These are phyloP conservation scores for Vanrija sp. DNA, from an alignment of 1,284 basidiomycete genomes.

Conservation along the genomic window DNA sequence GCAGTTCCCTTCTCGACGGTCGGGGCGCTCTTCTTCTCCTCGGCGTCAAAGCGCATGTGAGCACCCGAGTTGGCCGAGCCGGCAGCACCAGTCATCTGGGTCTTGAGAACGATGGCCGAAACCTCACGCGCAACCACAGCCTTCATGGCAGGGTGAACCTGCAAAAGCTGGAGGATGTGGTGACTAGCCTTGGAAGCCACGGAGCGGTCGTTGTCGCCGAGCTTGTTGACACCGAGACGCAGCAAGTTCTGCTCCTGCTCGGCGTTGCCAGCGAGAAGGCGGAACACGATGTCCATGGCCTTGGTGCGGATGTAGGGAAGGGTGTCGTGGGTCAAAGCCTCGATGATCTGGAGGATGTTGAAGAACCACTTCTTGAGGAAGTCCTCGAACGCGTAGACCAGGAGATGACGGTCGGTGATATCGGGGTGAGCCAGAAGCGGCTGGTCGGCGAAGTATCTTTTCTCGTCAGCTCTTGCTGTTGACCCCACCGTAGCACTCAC, in stretches of 20 bases:
- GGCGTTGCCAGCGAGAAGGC: conserved; percentile 80
- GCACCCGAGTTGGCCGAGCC: conserved; percentile 37
- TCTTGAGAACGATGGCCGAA: conserved; percentile 68
- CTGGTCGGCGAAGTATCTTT: conserved; percentile 89
- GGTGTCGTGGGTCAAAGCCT: conserved; percentile 82
- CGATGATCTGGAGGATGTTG: conserved; percentile 81
- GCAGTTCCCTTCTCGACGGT: conserved; percentile 50
- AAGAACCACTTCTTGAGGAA: conserved; percentile 98
- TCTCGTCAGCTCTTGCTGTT: conserved; percentile 2
- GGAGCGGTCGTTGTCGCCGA: conserved; percentile 84
- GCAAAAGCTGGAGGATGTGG: conserved; percentile 82
- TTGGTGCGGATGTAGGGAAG: conserved; percentile 84
- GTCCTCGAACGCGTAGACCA: conserved; percentile 91
- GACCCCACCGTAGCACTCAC: conserved; percentile 51
- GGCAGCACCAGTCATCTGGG: conserved; percentile 53
- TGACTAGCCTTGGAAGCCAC: conserved; percentile 88
- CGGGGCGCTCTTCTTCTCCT: conserved; percentile 29
- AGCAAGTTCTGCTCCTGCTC: conserved; percentile 98
- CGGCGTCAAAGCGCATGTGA: conserved; percentile 50
- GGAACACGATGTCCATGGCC: conserved; percentile 67
- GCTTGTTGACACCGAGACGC: conserved; percentile 88
- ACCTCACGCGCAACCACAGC: conserved; percentile 83
- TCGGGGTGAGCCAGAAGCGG: conserved; percentile 62
- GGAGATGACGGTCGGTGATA: conserved; percentile 68
- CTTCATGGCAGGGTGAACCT: conserved; percentile 93